phyloP scores from a whole-genome alignment of 1,139 yeast species.

The Kurtzmaniella natalensis region DNA sequence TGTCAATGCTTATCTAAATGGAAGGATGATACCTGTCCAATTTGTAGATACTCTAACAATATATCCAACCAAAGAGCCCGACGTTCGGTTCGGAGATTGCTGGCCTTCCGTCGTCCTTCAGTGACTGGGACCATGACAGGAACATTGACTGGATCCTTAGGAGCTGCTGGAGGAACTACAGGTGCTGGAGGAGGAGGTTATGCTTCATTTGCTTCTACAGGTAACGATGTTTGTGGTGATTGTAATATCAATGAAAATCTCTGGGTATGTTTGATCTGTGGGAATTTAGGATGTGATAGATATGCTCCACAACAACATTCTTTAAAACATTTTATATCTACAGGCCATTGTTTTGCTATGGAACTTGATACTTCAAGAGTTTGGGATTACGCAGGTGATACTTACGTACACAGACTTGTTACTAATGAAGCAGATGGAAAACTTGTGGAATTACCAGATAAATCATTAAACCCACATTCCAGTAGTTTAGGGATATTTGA shows the following conservation, averaged over 20 bases:
- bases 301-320: constrained; percentile 84
- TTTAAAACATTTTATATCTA: constrained; percentile 67
- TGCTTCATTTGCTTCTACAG: neutral
- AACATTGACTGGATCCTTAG: neutral
- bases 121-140: neutral
- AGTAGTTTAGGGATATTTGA: constrained; percentile 14
- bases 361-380: constrained; percentile 80
- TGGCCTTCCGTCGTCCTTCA: constrained; percentile 21
- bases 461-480: constrained; percentile 22
- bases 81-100: constrained; percentile 30
- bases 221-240: constrained; percentile 30
- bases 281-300: constrained; percentile 50
- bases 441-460: constrained; percentile 62
- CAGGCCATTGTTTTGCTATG: constrained; percentile 92
- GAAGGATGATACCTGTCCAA: constrained; percentile 91
- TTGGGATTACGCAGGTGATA: constrained; percentile 95
- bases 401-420: constrained; percentile 81
- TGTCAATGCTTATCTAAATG: constrained; percentile 85
- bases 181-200: neutral
- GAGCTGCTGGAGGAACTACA: neutral
- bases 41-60: constrained; percentile 72
- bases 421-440: constrained; percentile 87
- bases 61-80: constrained; percentile 34
- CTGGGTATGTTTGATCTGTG: constrained; percentile 47
- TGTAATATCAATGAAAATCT: constrained; percentile 28